Evolutionary conservation across 2,329 filamentous ascomycete genomes (phyloP).

Genomic region (Ophiostoma sp.): DNA sequence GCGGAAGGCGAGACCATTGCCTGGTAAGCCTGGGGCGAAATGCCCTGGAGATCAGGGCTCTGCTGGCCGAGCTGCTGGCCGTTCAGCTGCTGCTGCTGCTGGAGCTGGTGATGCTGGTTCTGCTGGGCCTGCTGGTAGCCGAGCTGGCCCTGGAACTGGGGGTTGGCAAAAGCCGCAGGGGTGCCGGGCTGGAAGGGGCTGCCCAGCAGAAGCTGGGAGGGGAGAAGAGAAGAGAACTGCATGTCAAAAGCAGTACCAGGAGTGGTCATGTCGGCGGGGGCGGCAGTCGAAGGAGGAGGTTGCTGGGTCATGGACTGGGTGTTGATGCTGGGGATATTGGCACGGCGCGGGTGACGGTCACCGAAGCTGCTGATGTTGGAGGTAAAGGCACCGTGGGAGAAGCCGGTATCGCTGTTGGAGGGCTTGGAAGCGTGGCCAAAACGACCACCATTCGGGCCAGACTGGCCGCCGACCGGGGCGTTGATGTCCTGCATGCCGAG

Average conservation of each 20-base stretch:
- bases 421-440: conserved; percentile 75
- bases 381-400: conserved; percentile 87
- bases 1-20: conserved; percentile 79
- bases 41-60: conserved; percentile 69
- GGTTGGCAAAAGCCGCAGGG: conserved; percentile 80
- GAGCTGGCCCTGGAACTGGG: conserved; percentile 82
- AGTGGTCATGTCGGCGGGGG: conserved; percentile 69
- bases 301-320: conserved; percentile 60
- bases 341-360: conserved; percentile 77
- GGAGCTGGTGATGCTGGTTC: conserved; percentile 56
- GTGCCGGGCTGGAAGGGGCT: conserved; percentile 96
- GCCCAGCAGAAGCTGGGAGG: conserved; percentile 87
- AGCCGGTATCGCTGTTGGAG: conserved; percentile 77
- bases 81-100: conserved; percentile 57
- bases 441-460: conserved; percentile 55
- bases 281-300: conserved; percentile 37
- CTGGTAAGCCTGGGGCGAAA: conserved; percentile 81
- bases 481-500: conserved; percentile 90
- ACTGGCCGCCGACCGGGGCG: conserved; percentile 48
- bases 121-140: conserved; percentile 66
- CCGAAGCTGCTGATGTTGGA: conserved; percentile 81
- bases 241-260: conserved; percentile 90
- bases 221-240: conserved; percentile 95
- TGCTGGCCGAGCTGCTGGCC: conserved; percentile 59
- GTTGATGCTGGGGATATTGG: conserved; percentile 88